Evolutionary conservation across 495 filamentous ascomycete species (phyloP), one percentile per base, ranked within the genome.

Genomic region (Jackrogersella multiformis): DNA sequence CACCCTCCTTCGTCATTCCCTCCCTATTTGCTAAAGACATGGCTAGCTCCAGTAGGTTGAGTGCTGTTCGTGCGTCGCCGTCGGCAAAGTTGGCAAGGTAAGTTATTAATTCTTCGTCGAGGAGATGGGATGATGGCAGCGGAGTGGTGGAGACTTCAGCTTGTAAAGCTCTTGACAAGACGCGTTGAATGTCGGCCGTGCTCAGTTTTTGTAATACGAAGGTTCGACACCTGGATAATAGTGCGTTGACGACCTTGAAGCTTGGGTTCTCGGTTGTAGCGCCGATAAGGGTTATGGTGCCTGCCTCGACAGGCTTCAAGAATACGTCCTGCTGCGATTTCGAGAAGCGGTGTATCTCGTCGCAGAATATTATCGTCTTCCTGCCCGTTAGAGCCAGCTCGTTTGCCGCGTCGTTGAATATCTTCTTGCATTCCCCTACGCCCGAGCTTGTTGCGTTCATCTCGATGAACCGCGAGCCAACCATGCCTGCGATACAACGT

Each of bases 201-300:
- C 86, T 85, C 9, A 99, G 84, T 58, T 90, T 89, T 23, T 85
- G 80, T 10, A 99, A 80, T 1, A 92, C 96, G 69, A 98, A 97
- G 4, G 91, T 94, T 48, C 95, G 85, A 77, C 94, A 97, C 35
- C 95, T 85, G 34, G 92, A 96, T 10, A 97, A 82, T 30, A 99
- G 82, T 1, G 95, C 93, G 63, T 87, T 89, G 70, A 96, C 90
- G 41, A 99, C 87, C 73, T 97, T 97, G 81, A 99, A 99, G 20
- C 89, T 92, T 0, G 95, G 95, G 73, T 99, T 99, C 74, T 99
- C 95, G 2, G 95, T 99, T 7, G 95, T 98, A 23, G 95, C 95
- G 23, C 93, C 95, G 64, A 97, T 96, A 38, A 99, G 82, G 5
- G 92, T 96, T 68, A 98, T 88, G 30, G 91, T 89, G 7, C 95